phyloP scores from a whole-genome alignment of 371 early-diverging fungal species.

The Saksenaea oblongispora region DNA sequence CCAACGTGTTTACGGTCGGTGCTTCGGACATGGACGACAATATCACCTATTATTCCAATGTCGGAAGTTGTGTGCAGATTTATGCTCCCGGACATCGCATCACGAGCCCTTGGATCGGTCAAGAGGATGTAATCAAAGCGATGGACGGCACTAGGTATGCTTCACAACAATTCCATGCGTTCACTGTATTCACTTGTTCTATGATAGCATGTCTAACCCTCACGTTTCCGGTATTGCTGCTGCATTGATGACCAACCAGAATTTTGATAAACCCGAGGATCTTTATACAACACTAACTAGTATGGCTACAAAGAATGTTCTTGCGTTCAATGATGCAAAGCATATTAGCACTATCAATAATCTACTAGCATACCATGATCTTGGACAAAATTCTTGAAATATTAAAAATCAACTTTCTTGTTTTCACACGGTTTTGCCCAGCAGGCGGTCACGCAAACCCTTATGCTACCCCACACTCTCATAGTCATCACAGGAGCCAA shows the following conservation, averaged over 20 bases:
- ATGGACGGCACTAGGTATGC: conserved; percentile 71
- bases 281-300: conserved; percentile 16
- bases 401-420: no score
- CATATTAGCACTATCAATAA: not conserved
- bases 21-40: conserved; percentile 50
- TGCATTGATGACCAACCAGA: conserved; percentile 20
- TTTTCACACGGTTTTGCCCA: no score
- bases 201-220: conserved; percentile 74
- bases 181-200: not conserved
- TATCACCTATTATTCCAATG: conserved; percentile 54
- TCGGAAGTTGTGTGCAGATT: conserved; percentile 57
- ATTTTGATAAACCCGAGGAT: conserved; percentile 16
- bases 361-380: conserved; percentile 8
- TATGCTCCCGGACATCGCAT: conserved; percentile 55
- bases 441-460: no score
- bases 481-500: conserved; percentile 83
- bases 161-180: not conserved
- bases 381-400: not conserved
- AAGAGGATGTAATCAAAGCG: conserved; percentile 25
- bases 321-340: conserved; percentile 10
- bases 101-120: conserved; percentile 46
- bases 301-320: conserved; percentile 17
- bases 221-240: conserved; percentile 83
- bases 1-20: conserved; percentile 70
- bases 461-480: conserved; percentile 31